Conservation (phyloP, 2,329 filamentous ascomycete species). For the Colletotrichum lupini region DNA sequence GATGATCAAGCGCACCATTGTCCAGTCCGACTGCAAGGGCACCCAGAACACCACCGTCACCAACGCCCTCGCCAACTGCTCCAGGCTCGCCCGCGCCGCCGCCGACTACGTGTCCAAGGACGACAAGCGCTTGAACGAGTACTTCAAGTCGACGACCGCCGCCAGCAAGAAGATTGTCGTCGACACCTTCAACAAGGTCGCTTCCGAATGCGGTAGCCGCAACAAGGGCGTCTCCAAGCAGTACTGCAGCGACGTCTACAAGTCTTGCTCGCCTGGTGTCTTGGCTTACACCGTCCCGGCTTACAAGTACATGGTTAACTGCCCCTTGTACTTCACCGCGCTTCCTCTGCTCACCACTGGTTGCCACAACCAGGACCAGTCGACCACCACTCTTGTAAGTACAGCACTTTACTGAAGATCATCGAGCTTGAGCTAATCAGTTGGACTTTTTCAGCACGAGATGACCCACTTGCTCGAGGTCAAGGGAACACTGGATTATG, state of each 20-base stretch:
- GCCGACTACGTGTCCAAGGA: constrained; percentile 49
- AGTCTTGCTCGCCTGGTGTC: constrained; percentile 60
- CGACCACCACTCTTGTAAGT: constrained; percentile 59
- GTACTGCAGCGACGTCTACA: constrained; percentile 69
- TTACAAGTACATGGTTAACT: constrained; percentile 68
- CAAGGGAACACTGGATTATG: constrained; percentile 59
- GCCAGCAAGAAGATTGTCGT: constrained; percentile 57
- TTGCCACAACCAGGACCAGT: constrained; percentile 67
- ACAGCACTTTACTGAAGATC: neutral
- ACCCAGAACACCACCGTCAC: constrained; percentile 51
- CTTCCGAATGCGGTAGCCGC: constrained; percentile 65
- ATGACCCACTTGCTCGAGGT: constrained; percentile 68
- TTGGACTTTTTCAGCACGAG: constrained; percentile 74
- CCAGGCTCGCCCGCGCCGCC: constrained; percentile 59
- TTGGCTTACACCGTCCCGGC: constrained; percentile 71
- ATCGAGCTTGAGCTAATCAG: constrained; percentile 53
- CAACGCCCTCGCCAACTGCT: constrained; percentile 62
- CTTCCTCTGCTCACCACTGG: constrained; percentile 58
- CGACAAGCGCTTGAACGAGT: constrained; percentile 57
- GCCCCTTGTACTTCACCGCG: constrained; percentile 66
- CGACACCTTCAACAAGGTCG: constrained; percentile 60
- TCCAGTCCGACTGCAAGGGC: constrained; percentile 63
- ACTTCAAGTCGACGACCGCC: constrained; percentile 68
- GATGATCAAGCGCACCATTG: constrained; percentile 56
- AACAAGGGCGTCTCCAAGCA: constrained; percentile 59